phyloP scores from a whole-genome alignment of 2,329 filamentous ascomycete genomes.

The Fusarium odoratissimum region DNA sequence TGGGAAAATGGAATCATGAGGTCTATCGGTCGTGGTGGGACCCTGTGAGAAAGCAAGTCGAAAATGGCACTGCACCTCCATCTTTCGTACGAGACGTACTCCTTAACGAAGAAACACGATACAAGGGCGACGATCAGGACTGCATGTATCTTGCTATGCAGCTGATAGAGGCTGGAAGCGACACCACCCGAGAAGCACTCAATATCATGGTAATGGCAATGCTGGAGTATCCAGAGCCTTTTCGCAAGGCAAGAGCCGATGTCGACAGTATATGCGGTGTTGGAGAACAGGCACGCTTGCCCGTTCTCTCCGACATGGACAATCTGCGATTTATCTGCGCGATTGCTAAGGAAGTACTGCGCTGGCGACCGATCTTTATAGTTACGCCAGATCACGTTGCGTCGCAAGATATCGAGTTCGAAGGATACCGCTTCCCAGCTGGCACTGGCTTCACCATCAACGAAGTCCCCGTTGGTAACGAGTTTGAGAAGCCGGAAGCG shows the following conservation, averaged over 20 bases:
- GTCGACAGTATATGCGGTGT: background rate
- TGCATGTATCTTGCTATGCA: too few relatives aligned
- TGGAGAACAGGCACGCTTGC: background rate
- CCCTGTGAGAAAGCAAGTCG: background rate
- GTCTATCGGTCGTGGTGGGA: background rate
- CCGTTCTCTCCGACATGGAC: background rate
- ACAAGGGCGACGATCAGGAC: background rate
- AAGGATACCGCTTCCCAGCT: background rate
- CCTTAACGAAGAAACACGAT: background rate
- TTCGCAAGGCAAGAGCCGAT: background rate
- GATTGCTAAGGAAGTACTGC: background rate
- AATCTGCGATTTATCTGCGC: background rate
- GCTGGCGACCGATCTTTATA: background rate
- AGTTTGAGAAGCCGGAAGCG: background rate
- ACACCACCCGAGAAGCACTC: too few relatives aligned
- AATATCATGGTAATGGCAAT: too few relatives aligned
- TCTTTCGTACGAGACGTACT: background rate
- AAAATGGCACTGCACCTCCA: background rate
- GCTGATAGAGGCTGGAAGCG: too few relatives aligned
- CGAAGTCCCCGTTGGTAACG: background rate
- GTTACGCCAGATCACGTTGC: background rate
- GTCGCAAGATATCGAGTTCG: background rate
- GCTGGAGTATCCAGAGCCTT: background rate
- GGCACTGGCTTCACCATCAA: background rate
- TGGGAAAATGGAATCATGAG: background rate